Evolutionary conservation across 495 filamentous ascomycete species (phyloP), one percentile per base, ranked within the genome.

Genomic region (Lasiosphaeris hirsuta): DNA sequence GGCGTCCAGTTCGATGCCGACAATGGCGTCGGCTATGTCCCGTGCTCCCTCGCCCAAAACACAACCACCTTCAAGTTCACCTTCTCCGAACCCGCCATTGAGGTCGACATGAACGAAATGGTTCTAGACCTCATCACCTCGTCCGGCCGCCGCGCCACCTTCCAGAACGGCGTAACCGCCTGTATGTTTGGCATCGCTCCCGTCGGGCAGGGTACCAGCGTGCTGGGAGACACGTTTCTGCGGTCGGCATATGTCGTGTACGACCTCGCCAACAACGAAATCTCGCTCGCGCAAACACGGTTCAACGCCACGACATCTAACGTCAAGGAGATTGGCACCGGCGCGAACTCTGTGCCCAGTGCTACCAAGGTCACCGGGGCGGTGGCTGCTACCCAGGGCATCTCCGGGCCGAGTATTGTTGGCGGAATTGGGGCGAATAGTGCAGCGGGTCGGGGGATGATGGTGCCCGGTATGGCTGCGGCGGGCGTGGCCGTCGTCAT

Each of bases 171-270:
- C 23, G 75, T 75, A 10, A 61, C 73, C 0, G 79, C 85, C 34
- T 92, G 89, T 62, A 73, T 87, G 19, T 91, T 92, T 61, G 90
- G 91, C 45, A 87, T 97, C 68, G 78, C 80, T 7, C 86, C 89
- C 10, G 83, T 89, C 5, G 83, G 81, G 10, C 60, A 72, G n/a
- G 82, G 81, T 43, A 85, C 83, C 4, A 75, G 80, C 38, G 86
- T 96, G 4, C 74, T 98, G 35, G 93, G 93, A 10, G 93, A 98
- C 68, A 97, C 93, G 0, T 98, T 97, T 75, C 78, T 98, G 13
- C 83, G 94, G 54, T 89, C 86, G 36, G 91, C 92, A 0, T 98
- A 97, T 64, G 85, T 96, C 30, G 93, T 98, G 0, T 97, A 92
- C 65, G 92, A 97, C 63, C 75, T 97, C 13, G 80, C 78, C 11